Evolutionary conservation across 768 basidiomycete genomes (phyloP), one percentile per base, ranked within the genome.

Genomic region (Mrakia frigida): DNA sequence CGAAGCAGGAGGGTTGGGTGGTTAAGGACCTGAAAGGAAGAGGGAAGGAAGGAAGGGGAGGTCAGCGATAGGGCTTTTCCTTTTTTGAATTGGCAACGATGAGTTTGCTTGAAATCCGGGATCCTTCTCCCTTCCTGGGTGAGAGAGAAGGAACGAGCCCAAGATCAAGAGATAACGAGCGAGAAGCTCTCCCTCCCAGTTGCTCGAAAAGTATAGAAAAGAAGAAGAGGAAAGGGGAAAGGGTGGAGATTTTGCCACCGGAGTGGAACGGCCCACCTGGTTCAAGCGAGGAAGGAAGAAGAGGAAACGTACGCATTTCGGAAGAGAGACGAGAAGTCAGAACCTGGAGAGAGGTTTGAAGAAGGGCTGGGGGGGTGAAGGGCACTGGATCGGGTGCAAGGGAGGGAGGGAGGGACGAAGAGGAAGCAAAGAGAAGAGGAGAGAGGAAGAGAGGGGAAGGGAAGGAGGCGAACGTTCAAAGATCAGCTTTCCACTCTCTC

Each of bases 1-100:
- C 73, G 73, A 74, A 67, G 73, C 73, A 28, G 31, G 63, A 63
- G 60, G 73, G 63, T 46, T 65, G n/a, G 9, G 52, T 6, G 50
- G 41, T 67, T 67, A 74, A 33, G 61, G 63, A 31, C 61, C 73
- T 74, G 63, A 23, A 31, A 59, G 43, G 35, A 28, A 28, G 16
- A 53, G 21, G 41, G 50, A 46, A 61, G 23, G 14, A 31, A 60
- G 18, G 31, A 39, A 73, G 52, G 50, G 37, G 37, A 60, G 50
- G 70, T 71, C 52, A 72, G 50, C 21, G 16, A 65, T 68, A 16
- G 0, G 65, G n/a, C n/a, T n/a, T n/a, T n/a, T n/a, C n/a, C n/a
- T n/a, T n/a, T n/a, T n/a, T 61, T 13, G 39, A 25, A 23, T 65
- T 39, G 63, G 63, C n/a, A 33, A 65, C 18, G 28, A 35, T 37